Base-by-base conservation (phyloP, 2,329 filamentous ascomycete species). In the Fusarium coicis region DNA sequence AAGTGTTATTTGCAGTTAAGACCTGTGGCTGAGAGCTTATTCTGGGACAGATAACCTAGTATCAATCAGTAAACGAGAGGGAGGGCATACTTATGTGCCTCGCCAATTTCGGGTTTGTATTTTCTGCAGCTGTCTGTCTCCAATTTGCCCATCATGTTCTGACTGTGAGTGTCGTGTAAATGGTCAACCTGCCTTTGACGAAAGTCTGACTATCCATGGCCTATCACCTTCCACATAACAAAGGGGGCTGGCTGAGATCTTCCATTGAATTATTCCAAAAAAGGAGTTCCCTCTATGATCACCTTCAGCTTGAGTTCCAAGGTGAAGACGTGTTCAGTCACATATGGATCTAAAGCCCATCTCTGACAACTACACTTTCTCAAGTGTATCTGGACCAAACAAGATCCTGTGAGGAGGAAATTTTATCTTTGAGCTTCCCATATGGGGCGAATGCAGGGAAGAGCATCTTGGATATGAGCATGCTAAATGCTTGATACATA, bases 361-460 rank as follows among this genome's bases (percentile, higher is more conserved):
- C 7, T n/a, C 11, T 18, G 21, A 2, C 3, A n/a, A 1, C 15
- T 32, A 23, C 5, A 6, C 0, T 23, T 23, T 5, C 5, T 10
- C 5, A 10, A 0, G 3, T 18, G 1, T 14, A 50, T 32, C 5
- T 32, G 15, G 10, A 5, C 21, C 7, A 49, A 32, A 10, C 15
- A 23, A 18, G 10, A 7, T 14, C 15, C 4, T 18, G 15, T 10
- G 0, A 11, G 4, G 44, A 30, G 9, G 3, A 21, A 30, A 15
- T 2, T 8, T 10, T 15, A 15, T 28, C 18, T 21, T 10, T 5
- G 9, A 28, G 2, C 15, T 18, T n/a, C n/a, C 3, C 5, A 1
- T 4, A 5, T 7, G 15, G 10, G 28, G 8, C 5, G 21, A 3
- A 9, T 49, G 7, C 15, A 12, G 15, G 28, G 21, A 7, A n/a